phyloP scores from a whole-genome alignment of 768 basidiomycete genomes.

The Ramaria sp. region DNA sequence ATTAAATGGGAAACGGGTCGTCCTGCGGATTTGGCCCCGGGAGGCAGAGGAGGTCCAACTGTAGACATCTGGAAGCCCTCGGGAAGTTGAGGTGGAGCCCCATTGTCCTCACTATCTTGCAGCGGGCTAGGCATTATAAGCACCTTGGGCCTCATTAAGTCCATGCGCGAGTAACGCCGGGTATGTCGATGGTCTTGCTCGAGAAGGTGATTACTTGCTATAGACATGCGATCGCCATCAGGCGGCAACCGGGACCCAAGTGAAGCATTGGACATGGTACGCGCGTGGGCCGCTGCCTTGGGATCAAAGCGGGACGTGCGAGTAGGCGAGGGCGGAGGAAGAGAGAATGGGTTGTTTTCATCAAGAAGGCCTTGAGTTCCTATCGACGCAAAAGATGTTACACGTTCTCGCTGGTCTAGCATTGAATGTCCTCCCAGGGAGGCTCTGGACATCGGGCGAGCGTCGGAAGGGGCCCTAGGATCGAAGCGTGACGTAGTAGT shows the following conservation, averaged over 20 bases:
- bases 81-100: conserved; percentile 20
- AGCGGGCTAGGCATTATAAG: conserved; percentile 90
- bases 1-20: conserved; percentile 24
- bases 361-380: conserved; percentile 30
- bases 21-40: conserved; percentile 55
- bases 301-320: conserved; percentile 72
- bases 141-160: conserved; percentile 81
- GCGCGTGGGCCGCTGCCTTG: conserved; percentile 48
- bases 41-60: conserved; percentile 72
- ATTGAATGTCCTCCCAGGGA: not conserved
- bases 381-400: conserved; percentile 37
- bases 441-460: conserved; percentile 4
- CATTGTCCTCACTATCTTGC: conserved; percentile 32
- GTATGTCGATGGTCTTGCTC: conserved; percentile 29
- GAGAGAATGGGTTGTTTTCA: conserved; percentile 61
- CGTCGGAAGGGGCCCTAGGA: conserved; percentile 21
- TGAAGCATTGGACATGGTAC: conserved; percentile 39
- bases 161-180: conserved; percentile 60
- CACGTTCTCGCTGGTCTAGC: conserved; percentile 21
- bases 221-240: conserved; percentile 41
- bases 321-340: conserved; percentile 50
- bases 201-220: conserved; percentile 26
- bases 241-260: conserved; percentile 53
- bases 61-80: conserved; percentile 50
- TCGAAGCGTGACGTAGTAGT: conserved; percentile 34